Percentiles rank a stretch among this genome's conserved stretches.
Conservation (phyloP, 2,329 filamentous ascomycete species). For the Coleophoma crateriformis region DNA sequence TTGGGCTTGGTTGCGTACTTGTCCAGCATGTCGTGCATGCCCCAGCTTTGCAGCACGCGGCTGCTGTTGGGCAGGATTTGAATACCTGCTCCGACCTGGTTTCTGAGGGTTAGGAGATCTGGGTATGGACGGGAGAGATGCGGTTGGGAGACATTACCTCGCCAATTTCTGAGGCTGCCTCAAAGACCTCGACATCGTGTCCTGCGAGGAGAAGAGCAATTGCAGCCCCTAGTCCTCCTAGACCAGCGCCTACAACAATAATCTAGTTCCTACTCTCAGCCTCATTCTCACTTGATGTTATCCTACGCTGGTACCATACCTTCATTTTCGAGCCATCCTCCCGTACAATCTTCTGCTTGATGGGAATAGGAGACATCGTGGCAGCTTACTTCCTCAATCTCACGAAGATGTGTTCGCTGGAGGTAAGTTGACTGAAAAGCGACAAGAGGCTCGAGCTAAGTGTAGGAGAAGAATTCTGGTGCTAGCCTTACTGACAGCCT, state of each 20-base stretch:
- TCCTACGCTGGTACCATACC: constrained; percentile 1
- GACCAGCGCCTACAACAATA: constrained; percentile 48
- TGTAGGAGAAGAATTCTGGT: too few relatives aligned
- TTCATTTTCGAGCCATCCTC: constrained; percentile 11
- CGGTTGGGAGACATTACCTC: constrained; percentile 27
- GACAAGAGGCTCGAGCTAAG: too few relatives aligned
- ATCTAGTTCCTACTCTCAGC: constrained; percentile 18
- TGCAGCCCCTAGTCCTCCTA: constrained; percentile 43
- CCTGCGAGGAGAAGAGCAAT: constrained; percentile 20
- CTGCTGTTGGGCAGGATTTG: constrained; percentile 21
- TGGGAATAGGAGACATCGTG: constrained; percentile 4
- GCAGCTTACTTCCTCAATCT: neutral
- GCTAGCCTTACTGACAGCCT: neutral
- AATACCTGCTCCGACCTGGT: constrained; percentile 32
- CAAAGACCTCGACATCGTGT: constrained; percentile 34
- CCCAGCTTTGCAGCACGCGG: constrained; percentile 19
- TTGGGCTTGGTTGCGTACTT: constrained; percentile 27
- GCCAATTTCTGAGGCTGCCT: constrained; percentile 32
- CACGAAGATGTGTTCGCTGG: neutral
- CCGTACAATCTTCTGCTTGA: constrained; percentile 12
- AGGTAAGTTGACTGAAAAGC: neutral
- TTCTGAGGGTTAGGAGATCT: constrained; percentile 39
- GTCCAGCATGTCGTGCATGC: constrained; percentile 9
- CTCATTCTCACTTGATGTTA: neutral
- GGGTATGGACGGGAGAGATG: constrained; percentile 36